A percentile compares a stretch with the other conserved stretches of the same genome.
These are phyloP conservation scores for Fragaria vesca DNA, from an alignment of 306 rosid genomes.

Conservation along the genomic window DNA sequence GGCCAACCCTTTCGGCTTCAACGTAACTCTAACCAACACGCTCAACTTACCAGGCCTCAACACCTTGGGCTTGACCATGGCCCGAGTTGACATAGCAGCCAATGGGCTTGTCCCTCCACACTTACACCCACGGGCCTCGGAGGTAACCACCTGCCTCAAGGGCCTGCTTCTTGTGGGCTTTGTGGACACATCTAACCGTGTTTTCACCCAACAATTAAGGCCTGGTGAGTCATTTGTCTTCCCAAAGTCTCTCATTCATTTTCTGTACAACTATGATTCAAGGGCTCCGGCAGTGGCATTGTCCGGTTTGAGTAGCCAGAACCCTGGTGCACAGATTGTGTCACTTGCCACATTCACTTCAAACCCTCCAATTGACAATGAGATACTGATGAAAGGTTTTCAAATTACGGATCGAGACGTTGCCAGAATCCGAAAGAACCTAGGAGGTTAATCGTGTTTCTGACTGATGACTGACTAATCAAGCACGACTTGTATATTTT, in stretches of 20 bases:
- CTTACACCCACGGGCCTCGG: conserved; percentile 68
- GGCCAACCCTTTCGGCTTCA: conserved; percentile 42
- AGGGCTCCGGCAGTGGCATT: conserved; percentile 34
- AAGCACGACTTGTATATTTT: background rate
- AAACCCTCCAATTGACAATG: conserved; percentile 34
- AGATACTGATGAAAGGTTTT: conserved; percentile 39
- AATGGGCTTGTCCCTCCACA: conserved; percentile 53
- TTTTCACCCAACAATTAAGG: conserved; percentile 29
- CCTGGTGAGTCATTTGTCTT: conserved; percentile 71
- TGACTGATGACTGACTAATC: background rate
- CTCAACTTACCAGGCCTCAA: conserved; percentile 67
- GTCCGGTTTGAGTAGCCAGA: conserved; percentile 71
- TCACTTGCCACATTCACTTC: conserved; percentile 51
- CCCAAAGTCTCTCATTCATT: conserved; percentile 63
- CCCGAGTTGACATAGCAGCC: conserved; percentile 38
- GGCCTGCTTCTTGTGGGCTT: conserved; percentile 65
- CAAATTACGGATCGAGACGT: conserved; percentile 41
- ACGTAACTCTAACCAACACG: conserved; percentile 36
- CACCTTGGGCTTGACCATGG: conserved; percentile 64
- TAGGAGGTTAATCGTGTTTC: conserved; percentile 34
- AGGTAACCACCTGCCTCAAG: conserved; percentile 37
- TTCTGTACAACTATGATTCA: conserved; percentile 41
- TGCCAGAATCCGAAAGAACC: conserved; percentile 37
- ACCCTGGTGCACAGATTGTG: conserved; percentile 50
- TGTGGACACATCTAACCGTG: conserved; percentile 38